These are phyloP conservation scores for Penicillium paneum DNA, from an alignment of 2,329 filamentous ascomycete species.

Conservation along the genomic window DNA sequence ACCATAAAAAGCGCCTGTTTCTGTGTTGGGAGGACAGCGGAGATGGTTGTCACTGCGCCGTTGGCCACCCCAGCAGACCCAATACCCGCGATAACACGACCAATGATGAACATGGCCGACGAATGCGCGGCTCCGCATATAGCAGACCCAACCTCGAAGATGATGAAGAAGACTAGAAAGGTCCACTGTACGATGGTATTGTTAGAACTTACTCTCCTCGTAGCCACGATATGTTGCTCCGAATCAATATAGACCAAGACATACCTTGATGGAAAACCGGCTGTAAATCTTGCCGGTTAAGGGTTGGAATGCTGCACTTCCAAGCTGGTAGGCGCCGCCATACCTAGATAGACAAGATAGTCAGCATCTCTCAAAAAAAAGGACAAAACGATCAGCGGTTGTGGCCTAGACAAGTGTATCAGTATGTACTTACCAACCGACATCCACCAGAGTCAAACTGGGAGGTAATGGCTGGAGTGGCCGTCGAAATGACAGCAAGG, in stretches of 20 bases:
- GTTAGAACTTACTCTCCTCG: neutral
- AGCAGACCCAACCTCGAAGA: slow-evolving; percentile 37
- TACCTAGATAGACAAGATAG: slow-evolving; percentile 12
- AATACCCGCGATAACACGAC: slow-evolving; percentile 24
- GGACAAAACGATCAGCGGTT: neutral
- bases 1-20: slow-evolving; percentile 18
- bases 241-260: neutral
- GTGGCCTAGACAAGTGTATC: neutral
- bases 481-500: slow-evolving; percentile 22
- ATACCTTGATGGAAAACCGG: slow-evolving; percentile 22
- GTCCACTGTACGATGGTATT: slow-evolving; percentile 24
- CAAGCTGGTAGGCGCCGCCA: slow-evolving; percentile 23
- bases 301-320: slow-evolving; percentile 25
- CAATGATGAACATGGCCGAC: slow-evolving; percentile 29
- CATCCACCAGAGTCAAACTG: slow-evolving; percentile 26
- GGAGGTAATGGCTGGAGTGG: slow-evolving; percentile 23
- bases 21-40: slow-evolving; percentile 14
- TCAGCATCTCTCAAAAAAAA: neutral
- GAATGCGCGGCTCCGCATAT: slow-evolving; percentile 25
- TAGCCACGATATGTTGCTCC: neutral
- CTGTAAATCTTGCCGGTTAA: slow-evolving; percentile 27
- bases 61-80: slow-evolving; percentile 25
- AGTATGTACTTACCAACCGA: slow-evolving; percentile 17
- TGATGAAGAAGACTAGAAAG: slow-evolving; percentile 28
- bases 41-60: slow-evolving; percentile 19